These are phyloP conservation scores for Zostera marina DNA, from an alignment of 116 monocot genomes.

Conservation along the genomic window DNA sequence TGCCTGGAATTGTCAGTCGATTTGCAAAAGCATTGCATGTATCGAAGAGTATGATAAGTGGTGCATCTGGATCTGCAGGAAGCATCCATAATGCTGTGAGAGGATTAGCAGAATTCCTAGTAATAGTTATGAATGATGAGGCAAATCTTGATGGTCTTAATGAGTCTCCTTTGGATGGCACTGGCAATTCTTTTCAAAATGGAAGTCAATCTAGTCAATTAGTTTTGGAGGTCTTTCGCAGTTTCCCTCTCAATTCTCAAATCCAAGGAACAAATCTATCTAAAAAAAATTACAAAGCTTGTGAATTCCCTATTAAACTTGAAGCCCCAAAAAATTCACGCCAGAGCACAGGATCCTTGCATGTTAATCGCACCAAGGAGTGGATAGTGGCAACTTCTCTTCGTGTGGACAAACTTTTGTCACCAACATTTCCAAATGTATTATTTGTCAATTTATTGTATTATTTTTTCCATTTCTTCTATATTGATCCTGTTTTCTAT, in stretches of 20 bases:
- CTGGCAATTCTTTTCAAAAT: background rate
- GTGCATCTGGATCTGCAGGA: constrained; percentile 60
- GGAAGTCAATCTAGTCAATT: constrained; percentile 30
- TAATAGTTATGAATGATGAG: constrained; percentile 58
- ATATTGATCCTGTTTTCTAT: background rate
- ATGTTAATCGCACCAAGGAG: constrained; percentile 46
- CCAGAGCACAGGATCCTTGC: constrained; percentile 15
- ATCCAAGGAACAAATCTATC: constrained; percentile 5
- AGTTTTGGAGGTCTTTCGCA: constrained; percentile 52
- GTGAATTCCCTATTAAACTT: background rate
- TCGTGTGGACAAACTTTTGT: constrained; percentile 65
- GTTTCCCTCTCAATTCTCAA: constrained; percentile 25
- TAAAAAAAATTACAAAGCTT: background rate
- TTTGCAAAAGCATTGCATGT: constrained; percentile 51
- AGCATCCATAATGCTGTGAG: constrained; percentile 63
- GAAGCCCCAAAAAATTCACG: constrained; percentile 7
- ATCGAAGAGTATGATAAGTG: constrained; percentile 59
- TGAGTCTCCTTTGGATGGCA: constrained; percentile 5
- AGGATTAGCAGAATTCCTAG: constrained; percentile 67
- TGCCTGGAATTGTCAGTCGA: constrained; percentile 79
- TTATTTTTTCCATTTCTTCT: constrained; percentile 3
- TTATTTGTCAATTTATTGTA: constrained; percentile 1
- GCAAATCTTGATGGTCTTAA: constrained; percentile 36
- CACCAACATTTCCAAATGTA: constrained; percentile 82
- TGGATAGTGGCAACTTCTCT: constrained; percentile 59